These are phyloP conservation scores for Chalaropsis ovoidea DNA, from an alignment of 2,329 filamentous ascomycete genomes.

Conservation along the genomic window DNA sequence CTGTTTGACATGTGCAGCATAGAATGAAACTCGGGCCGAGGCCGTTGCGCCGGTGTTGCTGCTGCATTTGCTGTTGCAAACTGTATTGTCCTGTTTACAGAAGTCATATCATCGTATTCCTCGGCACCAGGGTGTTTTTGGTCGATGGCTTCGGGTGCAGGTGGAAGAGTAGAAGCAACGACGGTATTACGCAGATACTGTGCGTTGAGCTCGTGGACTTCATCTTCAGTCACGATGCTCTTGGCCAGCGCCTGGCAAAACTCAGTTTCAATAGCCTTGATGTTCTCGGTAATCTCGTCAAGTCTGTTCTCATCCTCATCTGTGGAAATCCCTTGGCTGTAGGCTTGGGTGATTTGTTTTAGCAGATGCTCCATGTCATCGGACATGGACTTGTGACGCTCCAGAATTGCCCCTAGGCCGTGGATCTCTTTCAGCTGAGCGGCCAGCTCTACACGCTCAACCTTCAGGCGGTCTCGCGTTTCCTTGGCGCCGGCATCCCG, in stretches of 20 bases:
- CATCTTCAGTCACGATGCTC: conserved; percentile 16
- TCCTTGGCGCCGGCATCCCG: conserved; percentile 37
- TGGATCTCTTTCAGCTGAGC: conserved; percentile 40
- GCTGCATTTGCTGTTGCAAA: neutral
- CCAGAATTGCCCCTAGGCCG: conserved; percentile 35
- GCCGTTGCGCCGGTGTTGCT: neutral
- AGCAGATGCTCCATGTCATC: conserved; percentile 40
- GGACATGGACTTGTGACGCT: conserved; percentile 36
- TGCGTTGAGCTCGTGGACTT: conserved; percentile 15
- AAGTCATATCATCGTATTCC: neutral
- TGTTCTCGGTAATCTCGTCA: conserved; percentile 39
- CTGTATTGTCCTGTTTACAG: neutral
- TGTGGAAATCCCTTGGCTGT: conserved; percentile 43
- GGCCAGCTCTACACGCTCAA: conserved; percentile 40
- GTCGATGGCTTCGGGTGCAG: neutral
- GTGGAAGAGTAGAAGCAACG: conserved; percentile 19
- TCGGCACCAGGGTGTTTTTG: neutral
- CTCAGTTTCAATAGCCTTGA: conserved; percentile 28
- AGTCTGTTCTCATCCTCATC: conserved; percentile 43
- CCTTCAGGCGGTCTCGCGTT: conserved; percentile 40
- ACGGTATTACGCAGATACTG: conserved; percentile 14
- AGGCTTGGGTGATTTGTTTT: conserved; percentile 41
- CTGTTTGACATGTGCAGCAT: neutral
- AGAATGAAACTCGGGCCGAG: neutral
- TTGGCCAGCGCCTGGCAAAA: conserved; percentile 17